A percentile compares a stretch with the other conserved stretches of the same genome.
Conservation (phyloP, 129 eudicot species). For the Rutidosis leptorrhynchoides region DNA sequence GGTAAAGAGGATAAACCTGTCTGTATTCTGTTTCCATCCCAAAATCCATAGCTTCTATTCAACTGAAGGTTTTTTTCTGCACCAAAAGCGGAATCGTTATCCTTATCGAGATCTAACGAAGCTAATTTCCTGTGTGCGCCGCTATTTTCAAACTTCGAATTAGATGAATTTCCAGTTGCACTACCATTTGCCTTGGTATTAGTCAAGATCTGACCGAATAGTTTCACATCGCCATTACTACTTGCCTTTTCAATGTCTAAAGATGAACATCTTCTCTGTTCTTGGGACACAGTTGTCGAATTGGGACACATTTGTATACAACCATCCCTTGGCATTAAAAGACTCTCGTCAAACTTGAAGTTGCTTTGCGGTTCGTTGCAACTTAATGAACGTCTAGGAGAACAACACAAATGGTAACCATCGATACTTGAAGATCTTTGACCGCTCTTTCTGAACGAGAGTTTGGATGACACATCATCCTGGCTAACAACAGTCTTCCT, state of each 20-base stretch:
- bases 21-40: constrained; percentile 67
- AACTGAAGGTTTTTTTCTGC: constrained; percentile 41
- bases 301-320: constrained; percentile 43
- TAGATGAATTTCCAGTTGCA: constrained; percentile 28
- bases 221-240: constrained; percentile 64
- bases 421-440: constrained; percentile 30
- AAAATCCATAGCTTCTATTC: constrained; percentile 46
- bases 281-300: constrained; percentile 40
- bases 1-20: constrained; percentile 54
- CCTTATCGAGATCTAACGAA: constrained; percentile 23
- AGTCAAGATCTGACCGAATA: constrained; percentile 78
- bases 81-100: constrained; percentile 21
- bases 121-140: constrained; percentile 24
- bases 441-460: constrained; percentile 28
- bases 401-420: constrained; percentile 34
- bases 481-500: constrained; percentile 28
- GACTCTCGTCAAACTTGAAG: constrained; percentile 34
- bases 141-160: constrained; percentile 30
- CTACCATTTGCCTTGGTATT: constrained; percentile 36
- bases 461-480: constrained; percentile 31
- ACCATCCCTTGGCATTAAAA: constrained; percentile 21
- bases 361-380: constrained; percentile 32
- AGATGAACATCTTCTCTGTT: constrained; percentile 38
- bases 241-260: constrained; percentile 41
- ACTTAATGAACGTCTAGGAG: constrained; percentile 42